A percentile compares a stretch with the other conserved stretches of the same genome.
Evolutionary conservation across 345 rosid genomes (phyloP).

Genomic region (Acer negundo): DNA sequence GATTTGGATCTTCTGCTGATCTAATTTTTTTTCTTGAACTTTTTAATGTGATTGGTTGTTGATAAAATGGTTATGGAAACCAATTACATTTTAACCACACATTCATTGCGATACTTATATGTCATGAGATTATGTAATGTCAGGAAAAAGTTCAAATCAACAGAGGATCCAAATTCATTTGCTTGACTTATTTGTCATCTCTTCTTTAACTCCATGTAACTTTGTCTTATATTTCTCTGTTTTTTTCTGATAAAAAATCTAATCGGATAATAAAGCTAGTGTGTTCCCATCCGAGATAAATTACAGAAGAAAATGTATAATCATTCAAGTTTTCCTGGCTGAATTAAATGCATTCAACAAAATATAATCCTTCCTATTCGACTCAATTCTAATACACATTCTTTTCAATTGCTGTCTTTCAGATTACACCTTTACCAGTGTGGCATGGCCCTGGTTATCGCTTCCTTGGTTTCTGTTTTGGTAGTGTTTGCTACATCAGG

Average conservation of each 20-base stretch:
- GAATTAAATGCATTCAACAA: constrained; percentile 2
- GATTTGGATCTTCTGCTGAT: too few species aligned
- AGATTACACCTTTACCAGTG: constrained; percentile 87
- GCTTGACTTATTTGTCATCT: background rate
- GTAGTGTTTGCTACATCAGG: constrained; percentile 86
- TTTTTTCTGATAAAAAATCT: background rate
- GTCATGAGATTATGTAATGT: too few species aligned
- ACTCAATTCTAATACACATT: background rate
- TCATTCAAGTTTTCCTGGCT: background rate
- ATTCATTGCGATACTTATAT: too few species aligned
- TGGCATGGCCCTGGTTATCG: constrained; percentile 90
- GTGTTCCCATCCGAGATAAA: background rate
- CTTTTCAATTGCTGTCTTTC: constrained; percentile 30
- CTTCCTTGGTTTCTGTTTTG: constrained; percentile 92
- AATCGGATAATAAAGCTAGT: background rate
- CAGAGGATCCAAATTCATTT: too few species aligned
- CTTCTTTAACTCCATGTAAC: background rate
- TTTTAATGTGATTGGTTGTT: too few species aligned
- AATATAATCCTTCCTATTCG: background rate
- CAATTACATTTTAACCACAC: too few species aligned
- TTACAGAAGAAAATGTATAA: background rate
- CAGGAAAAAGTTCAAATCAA: too few species aligned
- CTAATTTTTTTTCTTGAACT: too few species aligned
- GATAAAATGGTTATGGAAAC: too few species aligned
- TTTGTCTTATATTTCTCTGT: background rate